A percentile compares a stretch with the other conserved stretches of the same genome.
phyloP scores from a whole-genome alignment of 2,329 filamentous ascomycete species.

The Trichophyton verrucosum region DNA sequence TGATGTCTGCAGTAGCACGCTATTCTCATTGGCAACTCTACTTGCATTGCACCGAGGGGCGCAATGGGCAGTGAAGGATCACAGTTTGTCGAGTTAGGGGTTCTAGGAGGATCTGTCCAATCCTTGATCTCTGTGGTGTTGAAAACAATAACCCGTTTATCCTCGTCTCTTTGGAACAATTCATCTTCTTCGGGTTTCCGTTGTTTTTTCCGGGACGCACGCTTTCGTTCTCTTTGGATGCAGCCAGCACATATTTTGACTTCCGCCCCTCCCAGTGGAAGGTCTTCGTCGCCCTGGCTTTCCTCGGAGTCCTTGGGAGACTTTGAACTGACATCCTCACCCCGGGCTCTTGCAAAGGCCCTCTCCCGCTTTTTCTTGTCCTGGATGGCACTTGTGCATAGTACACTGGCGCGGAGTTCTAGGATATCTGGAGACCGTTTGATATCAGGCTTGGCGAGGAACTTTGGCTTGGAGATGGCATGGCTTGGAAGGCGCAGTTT shows the following conservation, averaged over 20 bases:
- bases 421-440: conserved; percentile 56
- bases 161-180: conserved; percentile 68
- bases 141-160: conserved; percentile 75
- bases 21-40: conserved; percentile 86
- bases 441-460: conserved; percentile 60
- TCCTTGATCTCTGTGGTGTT: conserved; percentile 81
- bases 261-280: conserved; percentile 78
- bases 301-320: conserved; percentile 32
- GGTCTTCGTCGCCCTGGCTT: conserved; percentile 52
- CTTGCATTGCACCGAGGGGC: conserved; percentile 54
- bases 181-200: conserved; percentile 90
- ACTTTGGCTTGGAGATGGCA: conserved; percentile 88
- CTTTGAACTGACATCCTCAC: conserved; percentile 30
- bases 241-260: conserved; percentile 88
- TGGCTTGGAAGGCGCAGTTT: conserved; percentile 77
- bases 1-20: conserved; percentile 96
- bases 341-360: conserved; percentile 50
- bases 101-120: conserved; percentile 54
- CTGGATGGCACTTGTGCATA: conserved; percentile 86
- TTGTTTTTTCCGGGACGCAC: conserved; percentile 81
- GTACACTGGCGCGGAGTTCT: conserved; percentile 67
- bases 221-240: conserved; percentile 79
- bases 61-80: conserved; percentile 21
- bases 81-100: conserved; percentile 37
- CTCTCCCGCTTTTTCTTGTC: conserved; percentile 53